Evolutionary conservation across 2,329 filamentous ascomycete species (phyloP).

Genomic region (Dothistroma pini): DNA sequence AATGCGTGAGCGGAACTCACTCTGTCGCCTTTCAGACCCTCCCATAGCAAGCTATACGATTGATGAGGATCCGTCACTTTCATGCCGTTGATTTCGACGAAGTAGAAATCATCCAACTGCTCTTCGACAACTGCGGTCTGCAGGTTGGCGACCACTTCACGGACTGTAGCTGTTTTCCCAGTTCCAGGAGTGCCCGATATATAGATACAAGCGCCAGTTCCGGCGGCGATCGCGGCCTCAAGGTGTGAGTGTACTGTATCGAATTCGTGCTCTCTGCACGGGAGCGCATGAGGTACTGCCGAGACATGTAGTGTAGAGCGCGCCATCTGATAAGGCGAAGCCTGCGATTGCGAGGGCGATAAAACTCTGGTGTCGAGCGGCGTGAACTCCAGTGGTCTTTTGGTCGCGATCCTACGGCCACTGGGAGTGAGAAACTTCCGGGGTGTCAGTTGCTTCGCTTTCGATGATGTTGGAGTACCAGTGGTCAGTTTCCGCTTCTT

Average conservation of each 20-base stretch:
- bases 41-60: slow-evolving; percentile 92
- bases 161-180: slow-evolving; percentile 94
- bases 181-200: slow-evolving; percentile 98
- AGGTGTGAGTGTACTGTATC: slow-evolving; percentile 88
- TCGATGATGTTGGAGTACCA: slow-evolving; percentile 43
- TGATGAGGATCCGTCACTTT: slow-evolving; percentile 98
- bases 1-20: slow-evolving; percentile 89
- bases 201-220: slow-evolving; percentile 93
- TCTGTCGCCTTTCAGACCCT: slow-evolving; percentile 87
- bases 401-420: slow-evolving; percentile 67
- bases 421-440: slow-evolving; percentile 59
- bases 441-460: slow-evolving; percentile 45
- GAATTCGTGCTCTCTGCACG: slow-evolving; percentile 91
- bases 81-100: slow-evolving; percentile 99
- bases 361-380: slow-evolving; percentile 85
- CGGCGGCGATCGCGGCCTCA: slow-evolving; percentile 89
- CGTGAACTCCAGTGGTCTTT: slow-evolving; percentile 91
- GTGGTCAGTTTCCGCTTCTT: slow-evolving; percentile 49
- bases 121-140: slow-evolving; percentile 84
- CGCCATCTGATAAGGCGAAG: slow-evolving; percentile 88
- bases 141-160: slow-evolving; percentile 85
- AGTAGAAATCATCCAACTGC: slow-evolving; percentile 96
- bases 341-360: slow-evolving; percentile 68
- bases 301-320: slow-evolving; percentile 88
- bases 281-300: slow-evolving; percentile 81